Conservation (phyloP, 2,329 filamentous ascomycete species). For the Chrysoporthe cubensis region DNA sequence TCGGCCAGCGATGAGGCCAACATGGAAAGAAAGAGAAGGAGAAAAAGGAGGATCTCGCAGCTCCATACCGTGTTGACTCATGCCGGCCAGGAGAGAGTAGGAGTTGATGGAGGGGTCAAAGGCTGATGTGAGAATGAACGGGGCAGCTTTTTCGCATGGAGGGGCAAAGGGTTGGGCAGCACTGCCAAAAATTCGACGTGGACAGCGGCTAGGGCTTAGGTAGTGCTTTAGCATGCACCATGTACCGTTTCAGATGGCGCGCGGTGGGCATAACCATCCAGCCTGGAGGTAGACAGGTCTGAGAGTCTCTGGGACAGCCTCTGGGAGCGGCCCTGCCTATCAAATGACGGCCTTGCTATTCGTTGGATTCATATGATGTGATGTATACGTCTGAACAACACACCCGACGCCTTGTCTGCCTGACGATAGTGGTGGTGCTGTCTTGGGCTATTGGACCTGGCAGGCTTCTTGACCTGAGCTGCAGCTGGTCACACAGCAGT, state of each 20-base stretch:
- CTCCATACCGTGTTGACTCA: constrained; percentile 12
- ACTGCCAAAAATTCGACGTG: constrained; percentile 26
- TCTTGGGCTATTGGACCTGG: neutral
- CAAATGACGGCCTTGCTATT: neutral
- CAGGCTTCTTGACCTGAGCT: too few species aligned
- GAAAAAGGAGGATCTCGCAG: too few species aligned
- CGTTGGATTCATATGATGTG: neutral
- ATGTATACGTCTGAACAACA: neutral
- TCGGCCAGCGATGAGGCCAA: neutral
- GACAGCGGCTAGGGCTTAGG: constrained; percentile 15
- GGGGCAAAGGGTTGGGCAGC: constrained; percentile 26
- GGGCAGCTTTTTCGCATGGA: constrained; percentile 33
- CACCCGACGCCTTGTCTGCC: neutral
- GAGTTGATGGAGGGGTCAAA: constrained; percentile 63
- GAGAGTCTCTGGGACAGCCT: neutral
- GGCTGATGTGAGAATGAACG: constrained; percentile 71
- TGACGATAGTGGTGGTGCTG: neutral
- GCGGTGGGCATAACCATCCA: neutral
- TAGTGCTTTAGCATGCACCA: constrained; percentile 19
- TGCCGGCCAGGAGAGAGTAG: constrained; percentile 60
- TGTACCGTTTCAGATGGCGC: constrained; percentile 22
- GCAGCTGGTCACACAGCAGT: too few species aligned
- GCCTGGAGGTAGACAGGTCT: neutral
- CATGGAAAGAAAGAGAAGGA: too few species aligned
- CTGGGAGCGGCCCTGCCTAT: neutral